Base-by-base conservation (phyloP, 2,329 filamentous ascomycete species). In the Trichoderma simmonsii region DNA sequence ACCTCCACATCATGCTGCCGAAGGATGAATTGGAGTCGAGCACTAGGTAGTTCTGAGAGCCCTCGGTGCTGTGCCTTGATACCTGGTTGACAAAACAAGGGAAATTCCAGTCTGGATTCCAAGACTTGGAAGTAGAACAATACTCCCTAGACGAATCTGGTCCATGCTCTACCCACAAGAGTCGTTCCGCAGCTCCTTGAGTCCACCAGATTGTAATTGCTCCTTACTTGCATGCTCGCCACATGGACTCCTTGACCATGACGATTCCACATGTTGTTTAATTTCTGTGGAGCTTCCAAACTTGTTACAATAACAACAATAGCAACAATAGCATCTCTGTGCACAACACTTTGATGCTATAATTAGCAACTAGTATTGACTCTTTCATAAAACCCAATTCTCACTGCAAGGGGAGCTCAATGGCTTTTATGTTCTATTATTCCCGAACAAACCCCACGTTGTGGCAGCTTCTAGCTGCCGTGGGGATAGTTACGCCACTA, bases 401-500 rank as follows among this genome's bases (percentile, higher is more conserved):
- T 39, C 51, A 51, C 4, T 30, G 18, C 15, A 32, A 30, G 32
- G 48, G 48, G 24, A 39, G 48, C 48, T 36, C 15, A 51, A 26
- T 15, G 51, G 51, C 30, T 21, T 26, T 32, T 32, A 26, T 26
- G 26, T 26, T 26, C 26, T 24, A 51, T 34, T 65, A 48, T 59
- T 68, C 24, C 65, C 56, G 65, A 51, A 62, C 36, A 36, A 61
- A 70, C 66, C 66, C 66, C 57, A 70, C 39, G 56, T 28, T 57
- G 57, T 60, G 60, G 66, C 66, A 70, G 39, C 28, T 62, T 54
- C 51, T 70, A 70, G 57, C 39, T 70, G 57, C 66, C 66, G 63
- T 56, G 66, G 39, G 56, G 66, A 61, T 54, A 61, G 39, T 36
- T 70, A 54, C 66, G 66, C 66, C 66, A 70, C 66, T 70, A 34